A percentile compares a stretch with the other conserved stretches of the same genome.
Conservation (phyloP, 2,329 filamentous ascomycete genomes). For the Colletotrichum eleusines region DNA sequence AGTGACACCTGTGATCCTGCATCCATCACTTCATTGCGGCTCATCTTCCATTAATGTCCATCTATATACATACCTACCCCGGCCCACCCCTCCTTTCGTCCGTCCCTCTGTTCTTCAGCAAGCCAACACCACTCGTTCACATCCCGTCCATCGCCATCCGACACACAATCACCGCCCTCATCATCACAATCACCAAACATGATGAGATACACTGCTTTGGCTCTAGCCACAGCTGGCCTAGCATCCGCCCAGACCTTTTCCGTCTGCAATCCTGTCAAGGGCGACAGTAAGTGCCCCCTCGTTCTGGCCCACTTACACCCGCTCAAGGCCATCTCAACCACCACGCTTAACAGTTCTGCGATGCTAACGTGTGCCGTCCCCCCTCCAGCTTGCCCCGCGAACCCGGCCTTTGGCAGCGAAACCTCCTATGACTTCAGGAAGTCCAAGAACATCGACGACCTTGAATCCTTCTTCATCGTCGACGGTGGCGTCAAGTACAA, state of each 20-base stretch:
- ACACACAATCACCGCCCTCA: not conserved
- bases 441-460: conserved; percentile 50
- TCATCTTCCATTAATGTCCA: not conserved
- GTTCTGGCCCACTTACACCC: not conserved
- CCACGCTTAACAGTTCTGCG: not conserved
- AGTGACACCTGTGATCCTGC: not conserved
- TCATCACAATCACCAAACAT: not conserved
- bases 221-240: conserved; percentile 34
- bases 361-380: conserved; percentile 15
- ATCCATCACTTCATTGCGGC: not conserved
- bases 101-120: not conserved
- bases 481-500: conserved; percentile 59
- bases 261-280: conserved; percentile 41
- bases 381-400: conserved; percentile 36
- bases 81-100: not conserved
- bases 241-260: conserved; percentile 41
- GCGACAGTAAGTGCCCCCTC: conserved; percentile 30
- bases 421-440: conserved; percentile 37
- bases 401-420: conserved; percentile 41
- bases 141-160: not conserved
- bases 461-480: conserved; percentile 66
- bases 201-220: conserved; percentile 34
- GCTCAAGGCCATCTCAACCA: not conserved
- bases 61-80: not conserved
- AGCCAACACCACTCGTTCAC: not conserved